Evolutionary conservation across 2,329 filamentous ascomycete species (phyloP).

Genomic region (Trichoderma brevicompactum): DNA sequence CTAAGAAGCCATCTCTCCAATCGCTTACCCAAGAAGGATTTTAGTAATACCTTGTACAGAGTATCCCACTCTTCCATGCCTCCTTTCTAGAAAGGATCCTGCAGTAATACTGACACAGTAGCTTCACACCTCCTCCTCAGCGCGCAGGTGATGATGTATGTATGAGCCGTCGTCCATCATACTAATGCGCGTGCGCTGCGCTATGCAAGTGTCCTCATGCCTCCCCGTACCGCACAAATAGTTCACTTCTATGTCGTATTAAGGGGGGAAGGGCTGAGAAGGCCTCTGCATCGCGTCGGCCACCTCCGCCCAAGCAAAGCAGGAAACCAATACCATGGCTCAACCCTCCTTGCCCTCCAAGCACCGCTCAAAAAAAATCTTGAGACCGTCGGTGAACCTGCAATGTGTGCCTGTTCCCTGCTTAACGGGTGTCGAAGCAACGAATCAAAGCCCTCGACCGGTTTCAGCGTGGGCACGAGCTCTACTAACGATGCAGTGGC

Average conservation of each 20-base stretch:
- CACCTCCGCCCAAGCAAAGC: background rate
- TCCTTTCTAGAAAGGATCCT: conserved; percentile 23
- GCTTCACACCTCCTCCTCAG: conserved; percentile 4
- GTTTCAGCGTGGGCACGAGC: conserved; percentile 12
- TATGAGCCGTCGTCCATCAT: background rate
- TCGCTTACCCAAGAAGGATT: conserved; percentile 11
- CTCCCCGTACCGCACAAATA: background rate
- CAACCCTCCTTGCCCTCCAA: background rate
- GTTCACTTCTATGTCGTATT: background rate
- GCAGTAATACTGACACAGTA: conserved; percentile 17
- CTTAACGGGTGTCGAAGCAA: background rate
- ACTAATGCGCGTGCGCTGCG: conserved; percentile 3
- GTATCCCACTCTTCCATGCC: conserved; percentile 18
- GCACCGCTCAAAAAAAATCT: background rate
- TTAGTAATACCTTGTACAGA: conserved; percentile 4
- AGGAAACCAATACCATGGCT: background rate
- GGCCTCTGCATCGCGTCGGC: conserved; percentile 6
- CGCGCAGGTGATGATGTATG: conserved; percentile 20
- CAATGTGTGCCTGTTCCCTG: conserved; percentile 6
- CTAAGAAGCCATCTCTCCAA: background rate
- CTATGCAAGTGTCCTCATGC: conserved; percentile 10
- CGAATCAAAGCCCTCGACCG: conserved; percentile 13
- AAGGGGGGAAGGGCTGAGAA: background rate
- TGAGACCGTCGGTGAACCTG: conserved; percentile 15
- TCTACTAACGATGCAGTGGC: conserved; percentile 17